Evolutionary conservation across 108 stramenopile genomes (phyloP).

Genomic region (Cyclotella baltica): DNA sequence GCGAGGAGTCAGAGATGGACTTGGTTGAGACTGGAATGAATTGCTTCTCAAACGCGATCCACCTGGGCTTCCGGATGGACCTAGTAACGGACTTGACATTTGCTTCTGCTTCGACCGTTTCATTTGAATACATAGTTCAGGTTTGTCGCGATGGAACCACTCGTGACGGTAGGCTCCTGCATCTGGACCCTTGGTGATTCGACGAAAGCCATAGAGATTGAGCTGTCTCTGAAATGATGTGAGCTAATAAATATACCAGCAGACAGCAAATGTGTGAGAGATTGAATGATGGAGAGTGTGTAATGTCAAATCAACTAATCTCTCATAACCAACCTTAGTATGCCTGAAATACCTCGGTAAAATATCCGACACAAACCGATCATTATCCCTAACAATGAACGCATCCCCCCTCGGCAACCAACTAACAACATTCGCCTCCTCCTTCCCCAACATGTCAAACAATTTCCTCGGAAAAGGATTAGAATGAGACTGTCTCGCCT

Average conservation of each 20-base stretch:
- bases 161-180: constrained; percentile 95
- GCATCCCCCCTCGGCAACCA: constrained; percentile 91
- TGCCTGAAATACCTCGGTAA: constrained; percentile 91
- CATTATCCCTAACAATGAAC: constrained; percentile 87
- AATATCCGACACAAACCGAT: constrained; percentile 78
- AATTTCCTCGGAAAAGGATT: constrained; percentile 93
- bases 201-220: constrained; percentile 82
- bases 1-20: constrained; percentile 48
- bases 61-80: constrained; percentile 46
- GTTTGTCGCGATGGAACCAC: constrained; percentile 89
- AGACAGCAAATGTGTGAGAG: background rate
- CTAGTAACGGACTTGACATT: constrained; percentile 55
- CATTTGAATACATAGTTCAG: constrained; percentile 87
- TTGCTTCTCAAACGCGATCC: constrained; percentile 44
- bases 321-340: constrained; percentile 66
- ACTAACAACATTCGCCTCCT: constrained; percentile 75
- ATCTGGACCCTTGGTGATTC: constrained; percentile 85
- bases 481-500: constrained; percentile 59
- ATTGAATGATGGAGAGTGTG: background rate
- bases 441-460: constrained; percentile 90
- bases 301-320: background rate
- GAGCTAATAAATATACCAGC: constrained; percentile 28
- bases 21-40: constrained; percentile 53
- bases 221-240: constrained; percentile 92
- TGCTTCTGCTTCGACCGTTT: constrained; percentile 91